Evolutionary conservation across 2,329 filamentous ascomycete genomes (phyloP).

Genomic region (Leptosphaerulina australis): DNA sequence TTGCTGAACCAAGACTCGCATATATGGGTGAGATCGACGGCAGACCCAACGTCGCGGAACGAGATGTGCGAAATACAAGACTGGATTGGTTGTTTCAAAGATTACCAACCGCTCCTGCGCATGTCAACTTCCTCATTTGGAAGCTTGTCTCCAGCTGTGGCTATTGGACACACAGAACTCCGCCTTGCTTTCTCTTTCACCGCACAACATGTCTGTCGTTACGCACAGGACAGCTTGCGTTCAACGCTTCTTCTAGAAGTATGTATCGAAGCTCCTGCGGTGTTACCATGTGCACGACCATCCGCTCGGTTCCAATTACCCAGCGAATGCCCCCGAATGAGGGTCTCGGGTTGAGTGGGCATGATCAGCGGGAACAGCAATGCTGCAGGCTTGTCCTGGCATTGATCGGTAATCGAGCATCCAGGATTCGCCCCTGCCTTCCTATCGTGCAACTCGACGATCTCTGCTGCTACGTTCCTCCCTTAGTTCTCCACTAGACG

Average conservation of each 20-base stretch:
- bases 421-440: slow-evolving; percentile 17
- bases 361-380: slow-evolving; percentile 12
- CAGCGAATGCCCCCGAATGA: slow-evolving; percentile 2
- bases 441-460: slow-evolving; percentile 13
- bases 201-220: background rate
- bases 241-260: slow-evolving; percentile 22
- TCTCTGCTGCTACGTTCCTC: background rate
- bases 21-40: slow-evolving; percentile 10
- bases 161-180: background rate
- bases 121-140: slow-evolving; percentile 12
- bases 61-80: background rate
- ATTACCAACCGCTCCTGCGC: slow-evolving; percentile 2
- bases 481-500: background rate
- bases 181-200: background rate
- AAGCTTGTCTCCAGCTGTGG: background rate
- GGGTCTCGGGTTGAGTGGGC: slow-evolving; percentile 13
- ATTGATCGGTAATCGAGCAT: slow-evolving; percentile 11
- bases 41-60: slow-evolving; percentile 4
- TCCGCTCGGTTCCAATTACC: slow-evolving; percentile 4
- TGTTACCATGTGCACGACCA: slow-evolving; percentile 9
- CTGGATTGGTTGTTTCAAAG: slow-evolving; percentile 5
- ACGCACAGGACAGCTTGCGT: slow-evolving; percentile 13
- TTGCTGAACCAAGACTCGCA: slow-evolving; percentile 2
- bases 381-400: slow-evolving; percentile 8
- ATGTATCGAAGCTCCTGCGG: slow-evolving; percentile 15